phyloP scores from a whole-genome alignment of 495 filamentous ascomycete genomes.

The Penicillium cataractarum region DNA sequence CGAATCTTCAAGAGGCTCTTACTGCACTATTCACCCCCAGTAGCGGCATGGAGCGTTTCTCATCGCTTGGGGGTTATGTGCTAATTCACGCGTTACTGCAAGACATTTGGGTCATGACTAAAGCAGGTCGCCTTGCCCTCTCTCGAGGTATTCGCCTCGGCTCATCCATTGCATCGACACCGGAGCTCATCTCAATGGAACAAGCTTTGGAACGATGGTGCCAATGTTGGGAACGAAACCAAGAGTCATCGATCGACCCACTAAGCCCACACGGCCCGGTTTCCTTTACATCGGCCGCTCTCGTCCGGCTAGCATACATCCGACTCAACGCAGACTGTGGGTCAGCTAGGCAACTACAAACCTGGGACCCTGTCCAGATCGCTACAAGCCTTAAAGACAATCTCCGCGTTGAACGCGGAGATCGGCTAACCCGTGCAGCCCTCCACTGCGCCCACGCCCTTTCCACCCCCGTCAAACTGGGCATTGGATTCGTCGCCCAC shows the following conservation, averaged over 20 bases:
- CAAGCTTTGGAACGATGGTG: constrained; percentile 67
- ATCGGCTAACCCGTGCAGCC: constrained; percentile 60
- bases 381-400: constrained; percentile 60
- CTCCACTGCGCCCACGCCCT: constrained; percentile 72
- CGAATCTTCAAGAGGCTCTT: constrained; percentile 41
- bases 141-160: constrained; percentile 49
- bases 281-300: constrained; percentile 68
- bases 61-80: constrained; percentile 67
- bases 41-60: constrained; percentile 38
- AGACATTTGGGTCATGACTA: constrained; percentile 68
- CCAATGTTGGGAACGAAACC: constrained; percentile 59
- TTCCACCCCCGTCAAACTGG: constrained; percentile 67
- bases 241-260: constrained; percentile 56
- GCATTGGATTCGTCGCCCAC: constrained; percentile 69
- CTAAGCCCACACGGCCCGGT: constrained; percentile 60
- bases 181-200: constrained; percentile 59
- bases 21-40: constrained; percentile 31
- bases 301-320: constrained; percentile 68
- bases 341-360: constrained; percentile 63
- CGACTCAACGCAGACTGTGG: constrained; percentile 68
- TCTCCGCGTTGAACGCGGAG: constrained; percentile 59
- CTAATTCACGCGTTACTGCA: constrained; percentile 71
- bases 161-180: constrained; percentile 36
- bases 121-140: constrained; percentile 51
- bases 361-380: constrained; percentile 62